Evolutionary conservation across 257 asterid genomes (phyloP), one percentile per base, ranked within the genome.

Genomic region (Echium plantagineum): DNA sequence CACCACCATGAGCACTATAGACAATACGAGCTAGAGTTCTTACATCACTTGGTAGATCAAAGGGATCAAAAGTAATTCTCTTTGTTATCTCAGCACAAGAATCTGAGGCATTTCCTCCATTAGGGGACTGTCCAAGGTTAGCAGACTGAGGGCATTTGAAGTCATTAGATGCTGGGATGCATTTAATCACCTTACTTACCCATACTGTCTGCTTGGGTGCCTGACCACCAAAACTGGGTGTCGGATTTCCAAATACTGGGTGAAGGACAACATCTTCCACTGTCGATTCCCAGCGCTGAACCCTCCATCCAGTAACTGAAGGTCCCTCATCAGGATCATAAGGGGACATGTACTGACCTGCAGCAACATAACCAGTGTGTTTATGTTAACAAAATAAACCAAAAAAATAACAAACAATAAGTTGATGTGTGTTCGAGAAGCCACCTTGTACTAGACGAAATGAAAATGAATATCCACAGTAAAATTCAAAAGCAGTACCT

Each of bases 291-390:
- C 99, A 93, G 24, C 99, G 89, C 72, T 89, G 99, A 66, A 93
- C 95, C 80, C 99, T 84, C 99, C 97, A 93, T 65, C 99, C 99
- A 17, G 88, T 93, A 55, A 93, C 78, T 59, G 99, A 89, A 66
- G 99, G 97, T 46, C 99, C 99, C 83, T 93, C 99, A 52, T 93
- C 99, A 49, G 96, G 99, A 83, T 93, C 99, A 63, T 93, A 86
- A 51, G 99, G 99, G 56, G 99, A 93, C 99, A 93, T 93, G 80
- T 93, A 93, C 67, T 93, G 99, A 66, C 99, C 98, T 91, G 94
- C 73, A 70, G 49, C 61, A 70, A 72, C 55, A 72, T 71, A 69
- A 52, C 19, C 59, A 54, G 49, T 42, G 1, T 42, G 17, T 10
- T 42, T 17, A 42, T 10, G 49, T 42, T 42, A 42, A 10, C 49